phyloP scores from a whole-genome alignment of 805 yeast genomes.

The Kluyveromyces lactis region DNA sequence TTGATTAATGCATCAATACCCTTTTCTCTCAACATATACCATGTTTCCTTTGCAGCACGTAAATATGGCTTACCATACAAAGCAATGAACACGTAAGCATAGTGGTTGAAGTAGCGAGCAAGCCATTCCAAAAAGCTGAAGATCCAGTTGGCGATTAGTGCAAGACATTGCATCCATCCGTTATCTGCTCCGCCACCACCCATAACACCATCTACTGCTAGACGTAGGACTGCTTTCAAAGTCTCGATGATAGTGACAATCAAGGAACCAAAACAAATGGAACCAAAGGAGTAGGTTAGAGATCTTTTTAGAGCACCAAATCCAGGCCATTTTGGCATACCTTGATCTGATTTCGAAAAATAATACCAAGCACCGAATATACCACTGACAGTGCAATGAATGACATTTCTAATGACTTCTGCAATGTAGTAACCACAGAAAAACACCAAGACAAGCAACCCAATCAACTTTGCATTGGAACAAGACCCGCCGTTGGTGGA shows the following conservation, averaged over 20 bases:
- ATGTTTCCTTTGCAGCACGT: slow-evolving; percentile 72
- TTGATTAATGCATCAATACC: slow-evolving; percentile 81
- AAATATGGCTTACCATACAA: slow-evolving; percentile 76
- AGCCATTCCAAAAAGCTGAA: slow-evolving; percentile 68
- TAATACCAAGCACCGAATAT: slow-evolving; percentile 91
- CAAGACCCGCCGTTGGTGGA: slow-evolving; percentile 42
- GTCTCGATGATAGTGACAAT: slow-evolving; percentile 67
- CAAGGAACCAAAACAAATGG: slow-evolving; percentile 78
- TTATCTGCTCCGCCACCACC: slow-evolving; percentile 41
- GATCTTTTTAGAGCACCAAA: slow-evolving; percentile 74
- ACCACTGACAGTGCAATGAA: slow-evolving; percentile 76
- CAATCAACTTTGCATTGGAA: slow-evolving; percentile 54
- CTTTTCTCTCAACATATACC: slow-evolving; percentile 65
- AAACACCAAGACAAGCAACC: slow-evolving; percentile 61
- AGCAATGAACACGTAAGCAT: slow-evolving; percentile 81
- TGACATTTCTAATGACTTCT: slow-evolving; percentile 72
- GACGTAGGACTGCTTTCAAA: slow-evolving; percentile 44
- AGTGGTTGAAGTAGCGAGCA: slow-evolving; percentile 79
- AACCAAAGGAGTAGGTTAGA: slow-evolving; percentile 79
- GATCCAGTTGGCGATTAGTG: slow-evolving; percentile 48
- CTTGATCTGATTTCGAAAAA: slow-evolving; percentile 63
- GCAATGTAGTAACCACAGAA: slow-evolving; percentile 79
- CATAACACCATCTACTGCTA: slow-evolving; percentile 36
- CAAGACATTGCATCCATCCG: slow-evolving; percentile 45
- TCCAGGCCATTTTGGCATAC: slow-evolving; percentile 74